Evolutionary conservation across 2,329 filamentous ascomycete genomes (phyloP).

Genomic region (Aspergillus melleus): DNA sequence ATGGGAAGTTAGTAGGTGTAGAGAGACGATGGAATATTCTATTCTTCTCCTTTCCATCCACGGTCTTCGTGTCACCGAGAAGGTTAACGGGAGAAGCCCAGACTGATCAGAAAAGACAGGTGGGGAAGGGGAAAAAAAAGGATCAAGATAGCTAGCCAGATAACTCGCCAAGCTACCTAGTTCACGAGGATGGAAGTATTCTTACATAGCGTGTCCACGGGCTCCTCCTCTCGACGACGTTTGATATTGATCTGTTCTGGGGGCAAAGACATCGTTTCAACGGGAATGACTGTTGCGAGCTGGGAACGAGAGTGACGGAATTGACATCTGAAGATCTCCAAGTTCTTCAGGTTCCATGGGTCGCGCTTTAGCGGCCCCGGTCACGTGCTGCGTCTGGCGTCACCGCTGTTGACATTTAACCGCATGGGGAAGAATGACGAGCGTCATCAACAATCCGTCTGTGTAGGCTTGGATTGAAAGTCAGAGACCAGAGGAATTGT

Average conservation of each 20-base stretch:
- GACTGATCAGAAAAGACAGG: neutral
- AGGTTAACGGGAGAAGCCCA: neutral
- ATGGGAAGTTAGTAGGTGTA: slow-evolving; percentile 9
- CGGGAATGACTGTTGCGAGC: neutral
- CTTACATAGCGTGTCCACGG: slow-evolving; percentile 56
- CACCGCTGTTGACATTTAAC: neutral
- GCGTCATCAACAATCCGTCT: neutral
- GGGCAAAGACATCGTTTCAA: slow-evolving; percentile 43
- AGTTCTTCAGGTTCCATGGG: slow-evolving; percentile 10
- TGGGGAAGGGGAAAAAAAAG: neutral
- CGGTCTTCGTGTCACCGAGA: neutral
- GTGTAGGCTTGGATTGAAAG: no score
- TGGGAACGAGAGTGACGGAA: neutral
- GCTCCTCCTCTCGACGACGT: slow-evolving; percentile 57
- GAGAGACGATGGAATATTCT: neutral
- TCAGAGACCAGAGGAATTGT: no score
- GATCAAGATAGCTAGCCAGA: neutral
- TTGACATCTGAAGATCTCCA: slow-evolving; percentile 4
- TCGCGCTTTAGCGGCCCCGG: slow-evolving; percentile 1
- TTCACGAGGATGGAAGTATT: neutral
- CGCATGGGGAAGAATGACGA: neutral
- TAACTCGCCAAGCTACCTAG: neutral
- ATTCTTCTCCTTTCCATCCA: neutral
- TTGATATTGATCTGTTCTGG: slow-evolving; percentile 57
- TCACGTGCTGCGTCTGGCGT: slow-evolving; percentile 3